Conservation (phyloP, 257 asterid species). For the Lycium ferocissimum region DNA sequence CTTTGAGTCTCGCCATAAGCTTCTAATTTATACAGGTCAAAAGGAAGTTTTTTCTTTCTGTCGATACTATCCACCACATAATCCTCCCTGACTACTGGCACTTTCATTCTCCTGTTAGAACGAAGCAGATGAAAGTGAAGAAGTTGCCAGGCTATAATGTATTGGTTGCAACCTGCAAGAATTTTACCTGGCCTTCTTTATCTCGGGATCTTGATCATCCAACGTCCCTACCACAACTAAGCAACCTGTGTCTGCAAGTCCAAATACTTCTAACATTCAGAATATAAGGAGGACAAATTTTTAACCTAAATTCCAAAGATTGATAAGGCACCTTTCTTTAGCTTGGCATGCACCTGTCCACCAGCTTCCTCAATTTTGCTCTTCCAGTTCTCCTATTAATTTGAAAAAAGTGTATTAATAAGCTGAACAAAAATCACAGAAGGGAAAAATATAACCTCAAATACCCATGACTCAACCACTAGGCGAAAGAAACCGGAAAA, state of each 20-base stretch:
- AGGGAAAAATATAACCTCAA: background rate
- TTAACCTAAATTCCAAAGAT: conserved; percentile 31
- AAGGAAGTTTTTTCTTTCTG: conserved; percentile 81
- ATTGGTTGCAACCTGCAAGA: conserved; percentile 36
- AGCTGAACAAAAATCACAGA: background rate
- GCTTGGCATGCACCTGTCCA: conserved; percentile 71
- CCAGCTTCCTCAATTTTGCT: conserved; percentile 75
- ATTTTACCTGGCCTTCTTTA: conserved; percentile 83
- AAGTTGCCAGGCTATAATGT: conserved; percentile 2
- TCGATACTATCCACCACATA: conserved; percentile 77
- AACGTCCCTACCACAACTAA: conserved; percentile 61
- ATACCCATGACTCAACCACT: conserved; percentile 17
- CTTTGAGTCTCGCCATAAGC: conserved; percentile 58
- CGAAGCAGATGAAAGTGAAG: conserved; percentile 29
- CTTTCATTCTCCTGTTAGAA: conserved; percentile 81
- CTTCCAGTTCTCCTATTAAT: conserved; percentile 72
- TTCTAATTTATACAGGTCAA: conserved; percentile 71
- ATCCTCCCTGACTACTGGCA: conserved; percentile 85
- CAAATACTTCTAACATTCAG: background rate
- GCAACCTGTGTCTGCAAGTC: conserved; percentile 74
- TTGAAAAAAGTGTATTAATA: conserved; percentile 19
- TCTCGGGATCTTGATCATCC: conserved; percentile 65
- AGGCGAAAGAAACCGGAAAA: background rate
- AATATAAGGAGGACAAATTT: conserved; percentile 25
- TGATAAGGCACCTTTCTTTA: conserved; percentile 62